Evolutionary conservation across 208 protist species (phyloP), one percentile per base, ranked within the genome.

Genomic region (Leishmania arabica): DNA sequence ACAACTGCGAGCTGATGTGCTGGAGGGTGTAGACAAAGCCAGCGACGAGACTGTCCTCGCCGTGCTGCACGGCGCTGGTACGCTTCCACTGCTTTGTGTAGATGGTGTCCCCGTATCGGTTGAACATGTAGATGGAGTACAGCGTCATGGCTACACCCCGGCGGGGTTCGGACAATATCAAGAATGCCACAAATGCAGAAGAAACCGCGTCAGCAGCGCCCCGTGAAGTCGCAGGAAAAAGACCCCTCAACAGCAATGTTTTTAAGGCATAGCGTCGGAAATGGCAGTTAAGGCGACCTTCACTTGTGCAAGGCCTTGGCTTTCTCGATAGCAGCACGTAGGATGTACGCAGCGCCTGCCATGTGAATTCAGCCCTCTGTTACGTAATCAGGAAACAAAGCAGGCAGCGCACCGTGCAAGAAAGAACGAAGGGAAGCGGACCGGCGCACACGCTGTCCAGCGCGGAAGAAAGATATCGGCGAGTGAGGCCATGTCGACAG

Each of bases 21-120:
- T 97, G 95, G 68, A 97, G 78, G 4, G 95, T 97, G 84, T 97
- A 97, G 11, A 95, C 86, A 76, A 97, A 96, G 6, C 95, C 95
- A 19, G 91, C 95, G 17, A 97, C 92, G 24, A 97, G 86, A 19
- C 95, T 86, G 19, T 89, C 88, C 81, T 97, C 92, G 53, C 93
- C 95, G 75, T 97, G 92, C 78, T 90, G 86, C 37, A 91, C 83
- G 0, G 92, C 79, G 37, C 90, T 89, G 8, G 92, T 93, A 2
- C 93, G 88, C 54, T 94, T 92, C 93, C 95, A 97, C 76, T 97
- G 89, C 79, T 87, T 92, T 49, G 91, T 90, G 74, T 92, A 97
- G 47, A 97, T 96, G 60, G 89, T 94, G 74, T 96, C 95, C 49
- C 93, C 95, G 80, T 95, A 97, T 19, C 92, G 87, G 78, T 97